These are phyloP conservation scores for Cucurbita moschata DNA, from an alignment of 306 rosid species.

Conservation along the genomic window DNA sequence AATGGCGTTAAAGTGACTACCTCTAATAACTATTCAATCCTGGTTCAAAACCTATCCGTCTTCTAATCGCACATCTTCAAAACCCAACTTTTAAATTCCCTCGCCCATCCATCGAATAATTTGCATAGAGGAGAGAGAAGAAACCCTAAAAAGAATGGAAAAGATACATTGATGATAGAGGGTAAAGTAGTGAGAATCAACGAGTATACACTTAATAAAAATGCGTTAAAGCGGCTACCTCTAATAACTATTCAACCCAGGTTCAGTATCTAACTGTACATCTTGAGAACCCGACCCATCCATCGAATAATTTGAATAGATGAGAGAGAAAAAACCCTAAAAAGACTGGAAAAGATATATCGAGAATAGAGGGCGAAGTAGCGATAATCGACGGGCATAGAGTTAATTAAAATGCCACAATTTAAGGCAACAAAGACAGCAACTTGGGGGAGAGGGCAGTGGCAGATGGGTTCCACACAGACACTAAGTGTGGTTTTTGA, in stretches of 20 bases:
- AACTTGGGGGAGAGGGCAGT: not conserved
- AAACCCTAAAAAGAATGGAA: not conserved
- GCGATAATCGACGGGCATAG: not conserved
- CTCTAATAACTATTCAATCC: too few relatives aligned
- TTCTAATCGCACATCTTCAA: too few relatives aligned
- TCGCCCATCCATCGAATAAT: not conserved
- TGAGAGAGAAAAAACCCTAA: not conserved
- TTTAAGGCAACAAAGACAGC: slow-evolving; percentile 4
- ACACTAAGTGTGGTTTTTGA: not conserved
- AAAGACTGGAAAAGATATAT: not conserved
- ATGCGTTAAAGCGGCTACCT: too few relatives aligned
- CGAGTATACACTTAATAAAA: not conserved
- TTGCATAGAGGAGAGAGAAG: not conserved
- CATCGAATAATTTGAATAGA: not conserved
- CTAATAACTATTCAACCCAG: too few relatives aligned
- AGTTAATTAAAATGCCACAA: not conserved
- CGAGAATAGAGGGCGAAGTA: not conserved
- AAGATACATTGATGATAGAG: not conserved
- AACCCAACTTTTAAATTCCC: too few relatives aligned
- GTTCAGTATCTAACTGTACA: too few relatives aligned
- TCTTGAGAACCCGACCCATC: not conserved
- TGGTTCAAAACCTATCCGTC: too few relatives aligned
- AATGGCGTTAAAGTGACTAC: too few relatives aligned
- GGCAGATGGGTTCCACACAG: not conserved
- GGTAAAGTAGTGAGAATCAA: not conserved